Percentiles rank a stretch among this genome's conserved stretches.
phyloP scores from a whole-genome alignment of 768 basidiomycete genomes.

The Tricholoma terreum region DNA sequence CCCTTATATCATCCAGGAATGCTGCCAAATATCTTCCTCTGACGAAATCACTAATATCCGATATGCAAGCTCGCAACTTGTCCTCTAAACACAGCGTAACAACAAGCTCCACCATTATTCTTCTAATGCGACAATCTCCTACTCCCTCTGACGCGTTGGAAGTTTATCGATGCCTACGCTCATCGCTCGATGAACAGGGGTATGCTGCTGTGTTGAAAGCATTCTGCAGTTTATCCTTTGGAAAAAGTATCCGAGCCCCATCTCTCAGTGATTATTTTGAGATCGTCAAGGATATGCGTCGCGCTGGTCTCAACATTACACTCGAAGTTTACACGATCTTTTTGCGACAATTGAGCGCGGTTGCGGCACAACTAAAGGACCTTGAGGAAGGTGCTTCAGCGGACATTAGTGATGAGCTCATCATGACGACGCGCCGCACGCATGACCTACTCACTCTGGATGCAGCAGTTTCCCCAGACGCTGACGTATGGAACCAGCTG shows the following conservation, averaged over 20 bases:
- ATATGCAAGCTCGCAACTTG: constrained; percentile 59
- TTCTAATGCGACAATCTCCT: constrained; percentile 63
- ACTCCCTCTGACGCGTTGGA: constrained; percentile 58
- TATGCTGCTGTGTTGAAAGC: constrained; percentile 63
- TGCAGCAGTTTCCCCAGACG: constrained; percentile 68
- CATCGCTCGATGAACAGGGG: constrained; percentile 51
- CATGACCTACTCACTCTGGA: constrained; percentile 82
- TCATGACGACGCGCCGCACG: constrained; percentile 54
- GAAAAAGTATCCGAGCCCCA: constrained; percentile 36
- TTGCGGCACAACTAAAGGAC: constrained; percentile 36
- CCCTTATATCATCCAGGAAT: constrained; percentile 42
- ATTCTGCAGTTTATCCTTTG: constrained; percentile 58
- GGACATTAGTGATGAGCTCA: constrained; percentile 32
- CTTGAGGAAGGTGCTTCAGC: constrained; percentile 13
- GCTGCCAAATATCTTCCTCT: constrained; percentile 45
- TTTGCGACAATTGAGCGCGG: constrained; percentile 49
- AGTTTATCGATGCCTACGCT: constrained; percentile 48
- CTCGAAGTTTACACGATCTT: constrained; percentile 66
- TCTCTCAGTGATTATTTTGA: constrained; percentile 62
- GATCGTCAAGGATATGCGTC: constrained; percentile 79
- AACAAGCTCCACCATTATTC: constrained; percentile 51
- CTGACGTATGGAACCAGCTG: constrained; percentile 72
- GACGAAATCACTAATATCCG: constrained; percentile 52
- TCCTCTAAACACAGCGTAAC: constrained; percentile 40
- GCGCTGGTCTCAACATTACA: constrained; percentile 54